phyloP scores from a whole-genome alignment of 768 basidiomycete species.

The Lactarius quietus region DNA sequence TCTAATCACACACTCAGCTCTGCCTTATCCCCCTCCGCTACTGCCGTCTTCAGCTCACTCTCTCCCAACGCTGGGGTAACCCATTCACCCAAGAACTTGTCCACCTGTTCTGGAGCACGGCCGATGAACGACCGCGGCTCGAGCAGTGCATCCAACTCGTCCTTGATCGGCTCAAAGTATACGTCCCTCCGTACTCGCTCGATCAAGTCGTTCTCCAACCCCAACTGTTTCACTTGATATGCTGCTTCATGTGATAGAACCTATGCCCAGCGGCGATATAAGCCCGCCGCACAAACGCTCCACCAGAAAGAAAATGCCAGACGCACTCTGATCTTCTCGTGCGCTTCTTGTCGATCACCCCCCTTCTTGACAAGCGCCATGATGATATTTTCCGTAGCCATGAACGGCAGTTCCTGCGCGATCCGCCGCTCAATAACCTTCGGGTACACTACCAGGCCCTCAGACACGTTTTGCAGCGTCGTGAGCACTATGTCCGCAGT shows the following conservation, averaged over 20 bases:
- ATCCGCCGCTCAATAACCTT: slow-evolving; percentile 92
- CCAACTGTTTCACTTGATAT: slow-evolving; percentile 90
- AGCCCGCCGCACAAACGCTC: neutral
- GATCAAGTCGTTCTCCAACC: slow-evolving; percentile 93
- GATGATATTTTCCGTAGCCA: slow-evolving; percentile 99
- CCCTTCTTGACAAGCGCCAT: slow-evolving; percentile 97
- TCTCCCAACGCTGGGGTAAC: slow-evolving; percentile 77
- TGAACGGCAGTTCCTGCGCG: slow-evolving; percentile 94
- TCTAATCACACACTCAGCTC: slow-evolving; percentile 53
- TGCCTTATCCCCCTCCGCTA: slow-evolving; percentile 51
- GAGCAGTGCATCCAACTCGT: slow-evolving; percentile 70
- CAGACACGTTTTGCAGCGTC: slow-evolving; percentile 93
- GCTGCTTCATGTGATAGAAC: slow-evolving; percentile 95
- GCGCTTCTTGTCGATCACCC: slow-evolving; percentile 94
- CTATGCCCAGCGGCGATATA: slow-evolving; percentile 33
- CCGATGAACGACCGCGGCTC: slow-evolving; percentile 90
- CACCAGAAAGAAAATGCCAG: neutral
- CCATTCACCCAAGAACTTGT: slow-evolving; percentile 82
- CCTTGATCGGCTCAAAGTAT: slow-evolving; percentile 90
- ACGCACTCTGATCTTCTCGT: slow-evolving; percentile 87
- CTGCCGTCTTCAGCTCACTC: slow-evolving; percentile 49
- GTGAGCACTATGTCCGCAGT: slow-evolving; percentile 96
- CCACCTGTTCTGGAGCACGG: slow-evolving; percentile 93
- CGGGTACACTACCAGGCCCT: slow-evolving; percentile 99
- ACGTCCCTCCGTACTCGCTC: slow-evolving; percentile 72